Evolutionary conservation across 768 basidiomycete species (phyloP).

Genomic region (Suillus brevipes): DNA sequence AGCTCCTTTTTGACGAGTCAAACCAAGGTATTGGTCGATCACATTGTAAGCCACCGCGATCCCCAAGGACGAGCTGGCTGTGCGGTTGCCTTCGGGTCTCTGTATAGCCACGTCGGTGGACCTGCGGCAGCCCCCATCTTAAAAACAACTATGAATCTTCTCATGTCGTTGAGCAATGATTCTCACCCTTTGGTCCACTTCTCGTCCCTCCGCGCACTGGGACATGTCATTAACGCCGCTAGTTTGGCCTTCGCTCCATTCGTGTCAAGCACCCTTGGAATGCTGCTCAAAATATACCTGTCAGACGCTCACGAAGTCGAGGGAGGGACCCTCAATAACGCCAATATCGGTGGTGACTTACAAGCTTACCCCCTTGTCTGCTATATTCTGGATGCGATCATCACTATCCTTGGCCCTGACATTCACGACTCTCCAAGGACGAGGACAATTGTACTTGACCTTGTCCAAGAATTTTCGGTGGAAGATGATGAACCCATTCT

Average conservation of each 20-base stretch:
- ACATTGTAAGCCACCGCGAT: conserved; percentile 92
- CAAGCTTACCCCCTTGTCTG: conserved; percentile 92
- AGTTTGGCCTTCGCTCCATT: conserved; percentile 90
- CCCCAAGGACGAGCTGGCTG: conserved; percentile 92
- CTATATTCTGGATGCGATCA: conserved; percentile 88
- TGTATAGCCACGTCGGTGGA: conserved; percentile 90
- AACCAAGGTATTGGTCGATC: conserved; percentile 88
- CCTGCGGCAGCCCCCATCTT: conserved; percentile 92
- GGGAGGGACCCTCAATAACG: conserved; percentile 79
- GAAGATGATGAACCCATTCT: conserved; percentile 87
- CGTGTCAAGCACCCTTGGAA: conserved; percentile 83
- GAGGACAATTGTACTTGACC: conserved; percentile 76
- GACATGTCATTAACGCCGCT: conserved; percentile 86
- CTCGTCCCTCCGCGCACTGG: conserved; percentile 85
- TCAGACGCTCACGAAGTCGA: conserved; percentile 91
- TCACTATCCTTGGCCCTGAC: conserved; percentile 93
- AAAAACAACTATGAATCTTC: conserved; percentile 92
- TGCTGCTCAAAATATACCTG: conserved; percentile 88
- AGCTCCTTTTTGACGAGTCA: conserved; percentile 82
- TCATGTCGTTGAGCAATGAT: conserved; percentile 93
- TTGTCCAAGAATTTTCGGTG: conserved; percentile 81
- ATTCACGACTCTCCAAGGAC: conserved; percentile 85
- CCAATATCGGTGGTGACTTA: conserved; percentile 86
- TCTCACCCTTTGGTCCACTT: conserved; percentile 97
- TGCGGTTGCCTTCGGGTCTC: conserved; percentile 87